Percentiles rank a stretch among this genome's conserved stretches.
phyloP scores from a whole-genome alignment of 2,329 filamentous ascomycete genomes.

The Aspergillus nomiae region DNA sequence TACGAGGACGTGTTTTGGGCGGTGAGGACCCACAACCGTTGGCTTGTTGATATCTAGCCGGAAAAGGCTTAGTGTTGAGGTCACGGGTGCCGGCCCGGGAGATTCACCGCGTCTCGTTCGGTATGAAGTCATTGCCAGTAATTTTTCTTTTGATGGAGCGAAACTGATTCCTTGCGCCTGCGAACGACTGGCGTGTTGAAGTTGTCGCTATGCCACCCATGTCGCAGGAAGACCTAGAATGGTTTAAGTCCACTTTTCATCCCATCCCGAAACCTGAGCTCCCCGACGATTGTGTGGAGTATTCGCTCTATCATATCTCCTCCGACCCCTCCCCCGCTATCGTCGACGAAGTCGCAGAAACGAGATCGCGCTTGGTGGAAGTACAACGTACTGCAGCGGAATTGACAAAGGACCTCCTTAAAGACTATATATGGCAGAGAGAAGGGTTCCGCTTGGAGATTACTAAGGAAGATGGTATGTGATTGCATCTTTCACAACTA shows the following conservation, averaged over 20 bases:
- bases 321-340: constrained; percentile 55
- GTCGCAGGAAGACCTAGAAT: constrained; percentile 61
- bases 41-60: constrained; percentile 47
- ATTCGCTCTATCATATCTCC: constrained; percentile 74
- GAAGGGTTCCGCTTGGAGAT: constrained; percentile 74
- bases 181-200: not conserved
- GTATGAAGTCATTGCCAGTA: constrained; percentile 38
- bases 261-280: constrained; percentile 66
- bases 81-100: constrained; percentile 24
- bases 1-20: constrained; percentile 37
- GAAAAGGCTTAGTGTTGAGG: constrained; percentile 31
- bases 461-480: constrained; percentile 61
- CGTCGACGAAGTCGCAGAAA: constrained; percentile 54
- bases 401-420: constrained; percentile 66
- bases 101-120: constrained; percentile 28
- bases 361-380: constrained; percentile 65
- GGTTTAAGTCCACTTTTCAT: constrained; percentile 66
- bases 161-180: not conserved
- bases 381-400: constrained; percentile 70
- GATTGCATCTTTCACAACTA: constrained; percentile 5
- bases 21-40: constrained; percentile 23
- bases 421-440: constrained; percentile 93
- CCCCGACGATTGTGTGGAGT: constrained; percentile 84
- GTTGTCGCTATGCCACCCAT: constrained; percentile 42
- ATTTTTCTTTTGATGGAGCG: constrained; percentile 3